phyloP scores from a whole-genome alignment of 169 alveolate species.

The Eimeria praecox region DNA sequence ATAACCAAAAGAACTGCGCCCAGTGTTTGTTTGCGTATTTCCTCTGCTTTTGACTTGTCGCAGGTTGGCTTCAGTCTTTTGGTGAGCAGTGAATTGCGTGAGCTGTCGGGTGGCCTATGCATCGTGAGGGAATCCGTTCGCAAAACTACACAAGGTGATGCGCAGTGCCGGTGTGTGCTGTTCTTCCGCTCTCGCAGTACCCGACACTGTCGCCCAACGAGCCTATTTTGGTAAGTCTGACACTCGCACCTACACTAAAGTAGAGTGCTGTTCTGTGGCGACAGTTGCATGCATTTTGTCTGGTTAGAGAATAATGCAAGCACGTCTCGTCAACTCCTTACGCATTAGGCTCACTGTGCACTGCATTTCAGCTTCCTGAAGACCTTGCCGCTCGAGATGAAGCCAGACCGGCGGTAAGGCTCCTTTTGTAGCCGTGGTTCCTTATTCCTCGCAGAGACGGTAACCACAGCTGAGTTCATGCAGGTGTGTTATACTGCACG shows the following conservation, averaged over 20 bases:
- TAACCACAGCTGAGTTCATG: background rate
- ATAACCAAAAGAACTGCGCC: background rate
- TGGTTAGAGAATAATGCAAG: background rate
- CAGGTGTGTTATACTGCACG: background rate
- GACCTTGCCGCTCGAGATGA: conserved; percentile 52
- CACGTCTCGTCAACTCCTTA: too few species aligned
- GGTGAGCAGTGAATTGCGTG: background rate
- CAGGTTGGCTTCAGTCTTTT: conserved; percentile 43
- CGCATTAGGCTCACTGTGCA: background rate
- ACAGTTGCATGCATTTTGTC: background rate
- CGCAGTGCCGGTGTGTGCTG: background rate
- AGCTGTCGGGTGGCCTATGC: background rate
- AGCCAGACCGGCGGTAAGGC: background rate
- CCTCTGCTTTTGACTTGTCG: conserved; percentile 3
- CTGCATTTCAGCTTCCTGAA: conserved; percentile 32
- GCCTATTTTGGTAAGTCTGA: background rate
- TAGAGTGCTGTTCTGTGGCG: background rate
- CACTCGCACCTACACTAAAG: background rate
- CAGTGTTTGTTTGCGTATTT: background rate
- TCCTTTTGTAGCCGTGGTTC: too few species aligned
- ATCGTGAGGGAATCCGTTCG: background rate
- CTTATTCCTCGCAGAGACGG: background rate
- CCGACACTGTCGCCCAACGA: conserved; percentile 40
- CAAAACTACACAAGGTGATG: background rate
- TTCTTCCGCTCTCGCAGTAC: conserved; percentile 2